Base-by-base conservation (phyloP, 2,329 filamentous ascomycete genomes). In the Pochonia chlamydosporia region DNA sequence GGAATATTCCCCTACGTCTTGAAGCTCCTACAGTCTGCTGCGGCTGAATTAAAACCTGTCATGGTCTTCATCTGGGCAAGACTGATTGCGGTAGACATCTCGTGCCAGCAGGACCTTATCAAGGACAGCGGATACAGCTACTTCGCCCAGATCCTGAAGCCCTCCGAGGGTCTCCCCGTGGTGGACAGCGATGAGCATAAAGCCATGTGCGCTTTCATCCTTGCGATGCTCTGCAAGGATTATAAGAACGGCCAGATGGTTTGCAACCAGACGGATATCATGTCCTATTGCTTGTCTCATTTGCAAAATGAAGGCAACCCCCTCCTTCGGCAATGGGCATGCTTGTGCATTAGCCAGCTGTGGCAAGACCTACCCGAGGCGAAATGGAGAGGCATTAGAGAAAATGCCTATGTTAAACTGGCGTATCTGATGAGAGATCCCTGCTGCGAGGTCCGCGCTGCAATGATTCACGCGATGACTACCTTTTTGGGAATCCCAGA, bases 21-120 rank as follows among this genome's bases (percentile, higher is more conserved):
- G 28, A 99, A 99, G 68, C 75, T 99, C 23, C 73, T 99, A 16
- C 93, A 99, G 64, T 97, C 93, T 4, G 92, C 95, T 40, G 93
- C 93, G 0, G 81, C 89, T 40, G 93, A 99, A 65, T 71, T 99
- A 52, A 97, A 97, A 62, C 92, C 93, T 0, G 91, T 97, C 50
- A 97, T 99, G 93, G 91, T 99, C 5, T 99, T 97, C 66, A 99
- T 99, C 53, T 99, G 93, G 93, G 91, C 93, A 5, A 82, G 93
- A 42, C 89, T 99, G 37, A 81, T 99, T 54, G 93, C 93, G 7
- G 93, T 99, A 5, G 93, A 99, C 61, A 84, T 93, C 50, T 89
- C 88, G 1, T 96, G 93, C 60, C 93, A 99, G 65, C 84, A 85
- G 52, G 93, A 99, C 64, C 74, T 99, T 11, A 82, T 97, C 57